Percentiles rank a stretch among this genome's conserved stretches.
Conservation (phyloP, 2,329 filamentous ascomycete genomes). For the Pseudopithomyces chartarum region DNA sequence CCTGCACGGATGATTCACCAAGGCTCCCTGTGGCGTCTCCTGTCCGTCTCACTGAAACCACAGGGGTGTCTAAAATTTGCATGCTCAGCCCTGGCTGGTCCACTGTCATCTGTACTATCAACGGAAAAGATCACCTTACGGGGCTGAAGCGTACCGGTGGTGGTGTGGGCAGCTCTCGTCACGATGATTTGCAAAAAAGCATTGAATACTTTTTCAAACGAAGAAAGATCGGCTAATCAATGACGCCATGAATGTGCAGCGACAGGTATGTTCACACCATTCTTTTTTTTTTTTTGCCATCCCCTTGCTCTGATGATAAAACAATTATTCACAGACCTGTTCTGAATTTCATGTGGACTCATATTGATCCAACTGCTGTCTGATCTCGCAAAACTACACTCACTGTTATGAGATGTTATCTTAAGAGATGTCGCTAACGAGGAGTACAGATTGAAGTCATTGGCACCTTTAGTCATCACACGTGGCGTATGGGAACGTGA, state of each 20-base stretch:
- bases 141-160: constrained; percentile 79
- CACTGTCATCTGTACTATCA: constrained; percentile 64
- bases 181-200: constrained; percentile 76
- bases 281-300: constrained; percentile 9
- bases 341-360: constrained; percentile 75
- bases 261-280: constrained; percentile 27
- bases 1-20: no score
- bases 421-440: not conserved
- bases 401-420: not conserved
- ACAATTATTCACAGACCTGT: constrained; percentile 81
- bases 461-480: no score
- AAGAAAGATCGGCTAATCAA: constrained; percentile 26
- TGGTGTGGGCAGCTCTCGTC: constrained; percentile 77
- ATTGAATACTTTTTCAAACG: constrained; percentile 79
- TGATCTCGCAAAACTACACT: constrained; percentile 54
- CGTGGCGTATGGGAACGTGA: no score
- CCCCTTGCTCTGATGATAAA: constrained; percentile 57
- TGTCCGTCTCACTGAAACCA: not conserved
- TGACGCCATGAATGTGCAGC: not conserved
- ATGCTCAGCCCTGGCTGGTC: constrained; percentile 46
- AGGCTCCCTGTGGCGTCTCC: no score
- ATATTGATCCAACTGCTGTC: constrained; percentile 83
- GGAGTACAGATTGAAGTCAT: not conserved
- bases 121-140: constrained; percentile 72
- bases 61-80: not conserved